Conservation (phyloP, 192 early-diverging fungal genomes). For the Backusella tarrabulga region DNA sequence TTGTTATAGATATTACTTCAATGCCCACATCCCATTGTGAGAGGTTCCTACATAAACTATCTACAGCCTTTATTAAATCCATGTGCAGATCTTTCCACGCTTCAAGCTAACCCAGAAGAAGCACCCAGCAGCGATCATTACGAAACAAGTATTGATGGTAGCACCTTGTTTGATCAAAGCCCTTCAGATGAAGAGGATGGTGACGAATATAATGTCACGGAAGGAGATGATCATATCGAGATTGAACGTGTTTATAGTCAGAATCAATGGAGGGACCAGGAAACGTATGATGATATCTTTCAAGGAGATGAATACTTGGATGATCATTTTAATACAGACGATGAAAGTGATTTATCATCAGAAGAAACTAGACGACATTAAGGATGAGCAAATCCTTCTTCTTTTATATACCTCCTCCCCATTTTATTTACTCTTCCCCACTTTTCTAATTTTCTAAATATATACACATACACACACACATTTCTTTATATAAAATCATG, state of each 20-base stretch:
- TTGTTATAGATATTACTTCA: constrained; percentile 18
- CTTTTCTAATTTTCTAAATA: not conserved
- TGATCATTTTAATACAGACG: constrained; percentile 13
- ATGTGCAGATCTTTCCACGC: constrained; percentile 10
- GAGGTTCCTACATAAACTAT: constrained; percentile 23
- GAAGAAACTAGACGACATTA: not conserved
- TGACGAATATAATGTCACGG: constrained; percentile 2
- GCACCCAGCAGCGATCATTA: not conserved
- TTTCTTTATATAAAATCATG: not conserved
- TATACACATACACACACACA: not conserved
- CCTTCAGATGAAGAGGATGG: not conserved
- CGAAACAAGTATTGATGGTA: not conserved
- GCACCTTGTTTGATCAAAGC: not conserved
- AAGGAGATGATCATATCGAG: constrained; percentile 1
- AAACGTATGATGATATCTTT: constrained; percentile 23
- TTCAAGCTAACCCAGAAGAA: not conserved
- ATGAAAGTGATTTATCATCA: not conserved
- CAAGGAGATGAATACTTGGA: constrained; percentile 13
- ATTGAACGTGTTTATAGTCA: not conserved
- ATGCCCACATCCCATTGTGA: constrained; percentile 29
- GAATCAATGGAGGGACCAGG: not conserved
- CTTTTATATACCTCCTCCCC: not conserved
- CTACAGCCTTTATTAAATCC: constrained; percentile 22
- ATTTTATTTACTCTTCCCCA: not conserved
- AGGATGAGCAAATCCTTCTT: not conserved